phyloP scores from a whole-genome alignment of 768 basidiomycete species.

The Rhizopogon sp. region DNA sequence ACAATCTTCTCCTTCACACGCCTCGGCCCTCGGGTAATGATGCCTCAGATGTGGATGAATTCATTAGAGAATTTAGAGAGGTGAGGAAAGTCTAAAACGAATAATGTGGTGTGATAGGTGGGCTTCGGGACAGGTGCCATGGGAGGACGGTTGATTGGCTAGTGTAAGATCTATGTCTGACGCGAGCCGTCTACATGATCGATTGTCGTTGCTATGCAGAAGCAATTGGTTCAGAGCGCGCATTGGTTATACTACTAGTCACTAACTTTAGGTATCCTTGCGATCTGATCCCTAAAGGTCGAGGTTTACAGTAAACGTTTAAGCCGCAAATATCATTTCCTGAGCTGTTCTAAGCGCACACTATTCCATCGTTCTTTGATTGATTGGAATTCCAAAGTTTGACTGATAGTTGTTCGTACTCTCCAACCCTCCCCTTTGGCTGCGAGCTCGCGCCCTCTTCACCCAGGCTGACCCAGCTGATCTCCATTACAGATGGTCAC shows the following conservation, averaged over 20 bases:
- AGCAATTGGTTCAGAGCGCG: background rate
- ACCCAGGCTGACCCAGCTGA: no score
- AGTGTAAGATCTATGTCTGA: background rate
- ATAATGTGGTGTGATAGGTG: constrained; percentile 91
- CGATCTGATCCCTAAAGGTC: background rate
- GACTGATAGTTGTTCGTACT: no score
- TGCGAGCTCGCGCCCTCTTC: no score
- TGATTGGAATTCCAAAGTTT: background rate
- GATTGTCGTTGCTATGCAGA: background rate
- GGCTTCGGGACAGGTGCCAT: constrained; percentile 78
- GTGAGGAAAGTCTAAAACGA: constrained; percentile 86
- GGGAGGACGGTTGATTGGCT: constrained; percentile 52
- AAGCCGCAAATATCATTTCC: no score
- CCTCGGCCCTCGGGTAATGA: constrained; percentile 12
- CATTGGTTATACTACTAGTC: background rate
- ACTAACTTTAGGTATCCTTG: background rate
- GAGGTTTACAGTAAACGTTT: no score
- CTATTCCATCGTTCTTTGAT: background rate
- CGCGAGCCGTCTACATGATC: background rate
- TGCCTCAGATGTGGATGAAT: constrained; percentile 68
- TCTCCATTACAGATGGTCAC: no score
- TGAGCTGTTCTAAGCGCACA: background rate
- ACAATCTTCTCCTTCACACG: constrained; percentile 43
- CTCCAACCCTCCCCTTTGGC: background rate
- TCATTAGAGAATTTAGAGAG: constrained; percentile 85